Evolutionary conservation across 441 rosid genomes (phyloP), one percentile per base, ranked within the genome.

Genomic region (Geranium incanum): DNA sequence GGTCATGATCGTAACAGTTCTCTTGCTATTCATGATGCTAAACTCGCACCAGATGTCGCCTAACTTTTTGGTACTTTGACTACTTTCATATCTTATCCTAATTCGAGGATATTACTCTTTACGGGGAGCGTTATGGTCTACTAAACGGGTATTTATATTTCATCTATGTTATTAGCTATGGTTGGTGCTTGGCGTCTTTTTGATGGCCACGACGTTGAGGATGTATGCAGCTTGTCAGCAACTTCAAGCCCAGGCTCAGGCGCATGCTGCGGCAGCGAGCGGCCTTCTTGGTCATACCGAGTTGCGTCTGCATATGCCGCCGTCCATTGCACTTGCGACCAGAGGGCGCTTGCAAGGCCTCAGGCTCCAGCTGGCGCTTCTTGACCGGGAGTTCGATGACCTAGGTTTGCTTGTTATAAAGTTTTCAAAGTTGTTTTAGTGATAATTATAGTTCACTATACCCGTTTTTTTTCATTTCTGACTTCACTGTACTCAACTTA

Each of bases 201-300:
- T 93, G 74, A 84, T 91, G 87, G 96, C 96, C 43, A 89, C 98
- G 1, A 81, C 88, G 0, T 74, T 93, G 66, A 85, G 97, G 80
- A 93, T 91, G 98, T 91, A 91, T 82, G 96, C 97, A 0, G 87
- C 96, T 66, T 93, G 97, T 73, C 98, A 91, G 64, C 96, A 93
- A 78, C 89, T 93, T 66, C 98, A 93, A 79, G 93, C 94, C 76
- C 97, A 93, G 78, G 97, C 94, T 15, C 97, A 93, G 78, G 97
- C 94, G 13, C 95, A 90, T 64, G 91, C 91, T 67, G 94, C 83
- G 0, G 91, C 89, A 70, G 93, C 89, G 15, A 87, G 86, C 83
- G 92, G 91, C 36, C 86, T 89, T 74, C 87, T 91, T 72, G 87
- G 89, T 37, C 98, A 86, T 48, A 87, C 97, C 64, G 98, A 93